A percentile compares a stretch with the other conserved stretches of the same genome.
Evolutionary conservation across 1,284 basidiomycete genomes (phyloP).

Genomic region (Irpex sp.): DNA sequence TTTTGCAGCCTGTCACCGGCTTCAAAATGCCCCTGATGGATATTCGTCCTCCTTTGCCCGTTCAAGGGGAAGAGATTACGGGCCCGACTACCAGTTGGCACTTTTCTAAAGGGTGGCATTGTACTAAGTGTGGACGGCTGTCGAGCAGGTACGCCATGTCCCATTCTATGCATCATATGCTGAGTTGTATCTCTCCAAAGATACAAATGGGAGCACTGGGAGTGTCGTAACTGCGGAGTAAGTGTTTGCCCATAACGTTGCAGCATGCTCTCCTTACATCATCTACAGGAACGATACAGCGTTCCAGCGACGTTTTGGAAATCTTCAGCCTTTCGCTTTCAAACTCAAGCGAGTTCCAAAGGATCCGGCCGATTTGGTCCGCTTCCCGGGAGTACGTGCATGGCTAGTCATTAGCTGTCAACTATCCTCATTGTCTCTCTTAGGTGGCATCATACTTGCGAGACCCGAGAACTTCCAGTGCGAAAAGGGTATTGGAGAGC

Average conservation of each 20-base stretch:
- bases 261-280: neutral
- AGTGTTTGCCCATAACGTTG: constrained; percentile 5
- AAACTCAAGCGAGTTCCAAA: neutral
- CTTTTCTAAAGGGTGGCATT: constrained; percentile 70
- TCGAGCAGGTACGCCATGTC: constrained; percentile 55
- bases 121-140: constrained; percentile 60
- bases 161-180: constrained; percentile 4
- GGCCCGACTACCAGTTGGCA: constrained; percentile 46
- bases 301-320: neutral
- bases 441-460: constrained; percentile 6
- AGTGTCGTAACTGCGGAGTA: constrained; percentile 56
- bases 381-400: neutral
- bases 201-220: constrained; percentile 69
- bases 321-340: neutral
- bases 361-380: neutral
- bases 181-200: constrained; percentile 31
- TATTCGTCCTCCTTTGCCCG: constrained; percentile 33
- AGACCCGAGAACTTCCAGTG: constrained; percentile 1
- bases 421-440: neutral
- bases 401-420: neutral
- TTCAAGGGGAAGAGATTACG: constrained; percentile 20
- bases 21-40: constrained; percentile 19
- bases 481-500: constrained; percentile 5
- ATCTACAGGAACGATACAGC: neutral
- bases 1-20: constrained; percentile 35